Evolutionary conservation across 345 rosid genomes (phyloP).

Genomic region (Eucalyptus erythrocorys): DNA sequence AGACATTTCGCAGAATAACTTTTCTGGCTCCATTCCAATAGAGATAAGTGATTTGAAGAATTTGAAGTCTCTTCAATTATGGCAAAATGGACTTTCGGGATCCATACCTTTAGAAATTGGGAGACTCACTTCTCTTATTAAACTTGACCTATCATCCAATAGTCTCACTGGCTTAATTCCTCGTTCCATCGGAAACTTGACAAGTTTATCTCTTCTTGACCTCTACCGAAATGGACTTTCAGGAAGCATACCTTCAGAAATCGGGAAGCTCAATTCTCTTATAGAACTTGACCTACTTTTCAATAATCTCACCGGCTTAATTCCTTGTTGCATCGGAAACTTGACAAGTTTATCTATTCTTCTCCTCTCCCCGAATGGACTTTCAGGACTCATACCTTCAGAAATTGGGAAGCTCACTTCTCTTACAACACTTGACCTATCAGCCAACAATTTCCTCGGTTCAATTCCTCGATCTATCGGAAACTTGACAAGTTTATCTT

Average conservation of each 20-base stretch:
- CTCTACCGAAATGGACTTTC: too few species aligned
- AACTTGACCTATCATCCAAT: neutral
- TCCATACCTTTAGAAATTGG: neutral
- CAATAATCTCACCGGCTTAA: neutral
- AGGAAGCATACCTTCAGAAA: neutral
- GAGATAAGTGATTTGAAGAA: neutral
- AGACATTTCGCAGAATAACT: neutral
- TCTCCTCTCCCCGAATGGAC: neutral
- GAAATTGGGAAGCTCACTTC: neutral
- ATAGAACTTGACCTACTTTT: fast-evolving
- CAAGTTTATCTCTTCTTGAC: neutral
- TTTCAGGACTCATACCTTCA: neutral
- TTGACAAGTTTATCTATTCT: neutral
- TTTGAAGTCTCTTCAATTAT: neutral
- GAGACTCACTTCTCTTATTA: neutral
- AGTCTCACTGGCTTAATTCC: neutral
- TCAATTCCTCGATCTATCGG: neutral
- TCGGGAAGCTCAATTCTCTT: neutral
- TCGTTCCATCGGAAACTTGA: neutral
- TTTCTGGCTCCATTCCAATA: neutral
- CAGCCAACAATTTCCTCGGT: neutral
- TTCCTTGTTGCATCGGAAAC: neutral
- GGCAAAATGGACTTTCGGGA: neutral
- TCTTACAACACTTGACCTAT: neutral
- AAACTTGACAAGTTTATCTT: neutral